A percentile compares a stretch with the other conserved stretches of the same genome.
These are phyloP conservation scores for Monosporascus sp. DNA, from an alignment of 2,329 filamentous ascomycete species.

Conservation along the genomic window DNA sequence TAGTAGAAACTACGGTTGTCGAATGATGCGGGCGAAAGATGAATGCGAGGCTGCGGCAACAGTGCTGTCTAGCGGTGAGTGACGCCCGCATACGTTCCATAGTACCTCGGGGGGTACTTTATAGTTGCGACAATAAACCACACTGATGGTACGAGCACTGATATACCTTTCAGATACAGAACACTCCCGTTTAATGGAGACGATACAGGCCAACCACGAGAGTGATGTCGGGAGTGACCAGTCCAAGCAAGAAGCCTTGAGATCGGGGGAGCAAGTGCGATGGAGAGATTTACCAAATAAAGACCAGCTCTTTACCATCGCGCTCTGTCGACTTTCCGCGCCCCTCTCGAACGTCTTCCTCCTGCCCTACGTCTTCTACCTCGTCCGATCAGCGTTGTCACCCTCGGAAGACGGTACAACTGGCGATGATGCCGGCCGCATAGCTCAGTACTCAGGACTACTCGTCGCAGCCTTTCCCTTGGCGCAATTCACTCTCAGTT, in stretches of 20 bases:
- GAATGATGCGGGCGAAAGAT: not conserved
- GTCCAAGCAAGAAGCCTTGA: not conserved
- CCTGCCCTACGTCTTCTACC: conserved; percentile 68
- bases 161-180: not conserved
- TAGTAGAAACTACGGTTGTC: not conserved
- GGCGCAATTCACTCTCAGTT: conserved; percentile 64
- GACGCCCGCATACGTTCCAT: too few species aligned
- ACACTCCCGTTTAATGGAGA: too few species aligned
- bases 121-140: too few species aligned
- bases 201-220: not conserved
- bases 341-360: conserved; percentile 64
- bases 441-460: conserved; percentile 64
- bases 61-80: not conserved
- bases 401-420: conserved; percentile 33
- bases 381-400: conserved; percentile 58
- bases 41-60: not conserved
- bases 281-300: conserved; percentile 34
- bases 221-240: conserved; percentile 1
- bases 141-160: not conserved
- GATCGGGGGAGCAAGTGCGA: conserved; percentile 13
- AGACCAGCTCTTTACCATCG: conserved; percentile 30
- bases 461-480: conserved; percentile 64
- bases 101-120: too few species aligned
- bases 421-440: conserved; percentile 41
- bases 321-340: conserved; percentile 45